Percentiles rank a stretch among this genome's conserved stretches.
Conservation (phyloP, 73 alveolate species). For the Paramecium primaurelia region DNA sequence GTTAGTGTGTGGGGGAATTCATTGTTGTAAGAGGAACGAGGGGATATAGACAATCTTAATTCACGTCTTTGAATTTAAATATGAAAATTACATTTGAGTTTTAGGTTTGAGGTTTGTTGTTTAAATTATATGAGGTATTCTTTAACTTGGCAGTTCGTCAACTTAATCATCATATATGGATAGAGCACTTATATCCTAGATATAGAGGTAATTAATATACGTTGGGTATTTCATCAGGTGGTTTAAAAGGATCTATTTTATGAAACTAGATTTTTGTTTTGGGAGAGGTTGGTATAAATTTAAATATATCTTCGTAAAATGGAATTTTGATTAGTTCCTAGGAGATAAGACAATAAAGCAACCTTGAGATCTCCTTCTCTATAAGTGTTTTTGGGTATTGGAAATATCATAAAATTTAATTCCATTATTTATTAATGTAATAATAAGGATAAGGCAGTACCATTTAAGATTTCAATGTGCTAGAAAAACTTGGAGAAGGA, state of each 20-base stretch:
- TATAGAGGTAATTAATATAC: neutral
- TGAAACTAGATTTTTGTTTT: neutral
- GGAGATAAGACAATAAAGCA: neutral
- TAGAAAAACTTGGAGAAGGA: slow-evolving; percentile 58
- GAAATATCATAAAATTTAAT: slow-evolving; percentile 17
- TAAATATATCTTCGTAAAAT: neutral
- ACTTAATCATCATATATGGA: neutral
- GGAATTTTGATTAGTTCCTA: slow-evolving; percentile 37
- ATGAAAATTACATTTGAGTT: neutral
- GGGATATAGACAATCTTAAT: neutral
- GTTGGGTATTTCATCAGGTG: neutral
- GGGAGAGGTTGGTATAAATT: neutral
- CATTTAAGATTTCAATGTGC: slow-evolving; percentile 28
- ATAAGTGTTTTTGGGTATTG: slow-evolving; percentile 4
- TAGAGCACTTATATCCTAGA: neutral
- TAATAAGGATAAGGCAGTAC: neutral
- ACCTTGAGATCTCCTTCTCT: slow-evolving; percentile 25
- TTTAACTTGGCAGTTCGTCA: neutral
- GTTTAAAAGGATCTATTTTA: neutral
- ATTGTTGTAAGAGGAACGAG: neutral
- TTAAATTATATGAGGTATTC: neutral
- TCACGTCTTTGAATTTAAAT: neutral
- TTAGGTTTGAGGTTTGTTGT: neutral
- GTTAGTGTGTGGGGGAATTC: neutral
- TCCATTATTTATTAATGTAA: slow-evolving; percentile 31